phyloP scores from a whole-genome alignment of 805 yeast species.

The Candida namnaoensis region DNA sequence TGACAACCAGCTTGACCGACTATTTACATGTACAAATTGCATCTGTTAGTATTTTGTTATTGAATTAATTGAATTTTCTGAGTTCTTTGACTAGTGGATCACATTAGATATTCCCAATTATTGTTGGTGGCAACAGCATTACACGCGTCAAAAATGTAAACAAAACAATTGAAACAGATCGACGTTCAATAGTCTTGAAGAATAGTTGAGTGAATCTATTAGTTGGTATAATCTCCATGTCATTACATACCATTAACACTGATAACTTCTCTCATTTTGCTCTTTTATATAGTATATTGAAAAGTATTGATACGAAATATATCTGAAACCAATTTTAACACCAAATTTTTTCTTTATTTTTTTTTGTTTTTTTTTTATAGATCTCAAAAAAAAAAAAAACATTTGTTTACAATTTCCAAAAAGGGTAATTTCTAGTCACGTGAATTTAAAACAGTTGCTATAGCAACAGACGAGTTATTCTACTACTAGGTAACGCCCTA shows the following conservation, averaged over 20 bases:
- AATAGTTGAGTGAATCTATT: slow-evolving; percentile 26
- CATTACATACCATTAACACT: slow-evolving; percentile 68
- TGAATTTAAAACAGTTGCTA: neutral
- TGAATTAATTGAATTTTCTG: neutral
- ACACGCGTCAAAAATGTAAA: neutral
- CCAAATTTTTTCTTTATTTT: neutral
- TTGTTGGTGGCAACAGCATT: neutral
- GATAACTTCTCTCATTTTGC: slow-evolving; percentile 80
- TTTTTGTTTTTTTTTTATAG: slow-evolving; percentile 3
- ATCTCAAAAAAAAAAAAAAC: slow-evolving; percentile 3
- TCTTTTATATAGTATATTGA: neutral
- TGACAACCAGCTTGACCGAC: slow-evolving; percentile 95
- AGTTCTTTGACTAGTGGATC: neutral
- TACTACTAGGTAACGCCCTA: too few relatives aligned
- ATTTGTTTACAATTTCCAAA: slow-evolving; percentile 16
- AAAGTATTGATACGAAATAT: slow-evolving; percentile 8
- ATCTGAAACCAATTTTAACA: slow-evolving; percentile 4
- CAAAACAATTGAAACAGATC: neutral
- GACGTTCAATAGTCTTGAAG: slow-evolving; percentile 1
- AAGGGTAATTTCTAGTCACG: neutral
- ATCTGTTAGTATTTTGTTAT: slow-evolving; percentile 11
- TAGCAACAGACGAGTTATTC: neutral
- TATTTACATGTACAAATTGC: slow-evolving; percentile 3
- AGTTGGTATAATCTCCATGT: slow-evolving; percentile 6
- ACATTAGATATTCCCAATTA: neutral